A percentile compares a stretch with the other conserved stretches of the same genome.
Conservation (phyloP, 2,329 filamentous ascomycete species). For the Aspergillus arachidicola region DNA sequence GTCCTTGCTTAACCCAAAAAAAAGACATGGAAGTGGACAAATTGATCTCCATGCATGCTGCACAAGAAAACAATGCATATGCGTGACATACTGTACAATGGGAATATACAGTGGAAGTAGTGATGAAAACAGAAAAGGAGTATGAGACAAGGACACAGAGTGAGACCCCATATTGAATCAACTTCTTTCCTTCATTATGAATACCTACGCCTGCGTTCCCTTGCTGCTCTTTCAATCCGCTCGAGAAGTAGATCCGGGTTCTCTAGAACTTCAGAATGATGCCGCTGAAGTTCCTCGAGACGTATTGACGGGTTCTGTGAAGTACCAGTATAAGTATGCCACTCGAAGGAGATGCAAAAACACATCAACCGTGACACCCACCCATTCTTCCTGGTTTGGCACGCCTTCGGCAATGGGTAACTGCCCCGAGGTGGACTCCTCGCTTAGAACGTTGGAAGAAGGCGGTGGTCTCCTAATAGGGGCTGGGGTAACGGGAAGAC, state of each 20-base stretch:
- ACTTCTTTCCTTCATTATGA: slow-evolving; percentile 2
- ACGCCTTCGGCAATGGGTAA: slow-evolving; percentile 80
- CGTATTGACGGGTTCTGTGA: slow-evolving; percentile 69
- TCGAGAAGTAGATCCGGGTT: slow-evolving; percentile 35
- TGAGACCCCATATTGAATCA: not conserved
- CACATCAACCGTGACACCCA: slow-evolving; percentile 66
- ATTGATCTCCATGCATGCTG: slow-evolving; percentile 1
- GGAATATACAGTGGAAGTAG: not conserved
- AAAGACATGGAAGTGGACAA: not conserved
- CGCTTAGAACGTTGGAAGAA: slow-evolving; percentile 45
- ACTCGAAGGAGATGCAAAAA: slow-evolving; percentile 47
- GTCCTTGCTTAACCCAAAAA: not conserved
- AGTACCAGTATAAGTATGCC: slow-evolving; percentile 50
- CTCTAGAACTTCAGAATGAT: slow-evolving; percentile 66
- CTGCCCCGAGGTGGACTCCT: slow-evolving; percentile 44
- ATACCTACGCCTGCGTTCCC: not conserved
- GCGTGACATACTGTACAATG: slow-evolving; percentile 6
- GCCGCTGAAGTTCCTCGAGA: slow-evolving; percentile 69
- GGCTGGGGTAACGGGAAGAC: slow-evolving; percentile 86
- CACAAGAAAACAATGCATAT: not conserved
- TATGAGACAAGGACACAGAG: slow-evolving; percentile 2
- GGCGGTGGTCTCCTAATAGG: slow-evolving; percentile 66
- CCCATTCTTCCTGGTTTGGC: slow-evolving; percentile 87
- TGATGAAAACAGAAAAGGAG: not conserved
- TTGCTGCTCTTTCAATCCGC: slow-evolving; percentile 15